These are phyloP conservation scores for Cryptococcus maquisensis DNA, from an alignment of 1,284 basidiomycete genomes.

Conservation along the genomic window DNA sequence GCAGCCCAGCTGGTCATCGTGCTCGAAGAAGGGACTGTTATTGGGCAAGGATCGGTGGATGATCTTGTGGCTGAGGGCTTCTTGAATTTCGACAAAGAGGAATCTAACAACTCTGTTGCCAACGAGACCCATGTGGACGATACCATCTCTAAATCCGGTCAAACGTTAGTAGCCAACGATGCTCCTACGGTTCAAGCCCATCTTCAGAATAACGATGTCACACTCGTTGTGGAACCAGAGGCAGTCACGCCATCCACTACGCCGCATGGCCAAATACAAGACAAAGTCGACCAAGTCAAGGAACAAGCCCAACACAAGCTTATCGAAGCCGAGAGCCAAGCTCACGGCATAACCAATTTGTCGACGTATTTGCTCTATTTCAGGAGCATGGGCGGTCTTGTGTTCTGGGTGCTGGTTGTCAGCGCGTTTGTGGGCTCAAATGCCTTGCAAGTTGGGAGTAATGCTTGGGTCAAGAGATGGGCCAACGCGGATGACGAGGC, in stretches of 20 bases:
- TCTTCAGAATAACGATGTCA: conserved; percentile 49
- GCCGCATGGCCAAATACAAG: conserved; percentile 5
- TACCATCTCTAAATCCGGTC: not conserved
- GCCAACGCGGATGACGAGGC: conserved; percentile 26
- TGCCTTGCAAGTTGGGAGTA: conserved; percentile 42
- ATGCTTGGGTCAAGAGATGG: conserved; percentile 48
- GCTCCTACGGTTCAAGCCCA: conserved; percentile 16
- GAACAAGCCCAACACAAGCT: conserved; percentile 38
- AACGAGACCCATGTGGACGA: not conserved
- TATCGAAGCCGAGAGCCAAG: conserved; percentile 38
- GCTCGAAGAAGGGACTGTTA: conserved; percentile 40
- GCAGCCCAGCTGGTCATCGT: conserved; percentile 47
- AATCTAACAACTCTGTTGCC: not conserved
- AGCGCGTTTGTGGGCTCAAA: conserved; percentile 38
- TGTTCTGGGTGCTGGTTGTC: conserved; percentile 40
- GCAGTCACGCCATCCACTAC: conserved; percentile 28
- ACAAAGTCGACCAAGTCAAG: conserved; percentile 3
- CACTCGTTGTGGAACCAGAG: conserved; percentile 53
- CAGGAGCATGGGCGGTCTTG: conserved; percentile 31
- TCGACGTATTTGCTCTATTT: conserved; percentile 42
- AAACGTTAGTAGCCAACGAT: not conserved
- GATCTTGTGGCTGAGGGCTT: conserved; percentile 26
- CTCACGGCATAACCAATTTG: conserved; percentile 31
- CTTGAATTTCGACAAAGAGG: conserved; percentile 19
- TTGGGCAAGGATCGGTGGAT: conserved; percentile 37